Percentiles rank a stretch among this genome's conserved stretches.
These are phyloP conservation scores for Aspergillus melleus DNA, from an alignment of 2,329 filamentous ascomycete species.

Conservation along the genomic window DNA sequence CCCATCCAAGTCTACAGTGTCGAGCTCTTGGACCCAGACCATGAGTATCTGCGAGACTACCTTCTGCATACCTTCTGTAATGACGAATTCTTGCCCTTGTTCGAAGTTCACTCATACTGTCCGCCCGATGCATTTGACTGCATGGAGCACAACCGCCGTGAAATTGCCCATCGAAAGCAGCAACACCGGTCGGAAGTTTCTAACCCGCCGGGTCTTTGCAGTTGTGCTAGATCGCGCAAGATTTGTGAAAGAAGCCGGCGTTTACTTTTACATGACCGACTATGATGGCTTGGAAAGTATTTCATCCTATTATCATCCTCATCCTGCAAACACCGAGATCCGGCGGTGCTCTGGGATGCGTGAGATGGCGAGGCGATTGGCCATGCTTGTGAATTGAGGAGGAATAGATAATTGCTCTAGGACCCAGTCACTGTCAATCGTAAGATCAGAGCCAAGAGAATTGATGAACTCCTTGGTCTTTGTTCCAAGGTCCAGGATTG, in stretches of 20 bases:
- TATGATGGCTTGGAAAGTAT: not conserved
- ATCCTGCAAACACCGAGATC: constrained; percentile 6
- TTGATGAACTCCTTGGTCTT: no score
- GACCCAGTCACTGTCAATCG: no score
- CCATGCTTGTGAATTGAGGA: constrained; percentile 11
- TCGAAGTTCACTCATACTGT: no score
- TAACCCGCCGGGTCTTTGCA: constrained; percentile 4
- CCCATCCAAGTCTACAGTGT: not conserved
- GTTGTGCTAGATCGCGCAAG: constrained; percentile 15
- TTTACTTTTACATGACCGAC: constrained; percentile 16
- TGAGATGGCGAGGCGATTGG: constrained; percentile 13
- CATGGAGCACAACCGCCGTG: no score
- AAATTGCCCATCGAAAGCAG: no score
- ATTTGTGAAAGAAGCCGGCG: constrained; percentile 15
- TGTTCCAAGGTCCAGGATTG: no score
- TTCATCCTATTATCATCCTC: not conserved
- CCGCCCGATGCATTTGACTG: no score
- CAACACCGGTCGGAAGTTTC: no score
- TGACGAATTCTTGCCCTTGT: no score
- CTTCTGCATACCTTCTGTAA: no score
- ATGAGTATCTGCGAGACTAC: not conserved
- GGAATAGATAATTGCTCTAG: not conserved
- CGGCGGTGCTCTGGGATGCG: constrained; percentile 8
- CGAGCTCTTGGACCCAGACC: not conserved
- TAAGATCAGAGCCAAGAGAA: no score